Evolutionary conservation across 2,329 filamentous ascomycete species (phyloP).

Genomic region (Sclerotinia trifoliorum): DNA sequence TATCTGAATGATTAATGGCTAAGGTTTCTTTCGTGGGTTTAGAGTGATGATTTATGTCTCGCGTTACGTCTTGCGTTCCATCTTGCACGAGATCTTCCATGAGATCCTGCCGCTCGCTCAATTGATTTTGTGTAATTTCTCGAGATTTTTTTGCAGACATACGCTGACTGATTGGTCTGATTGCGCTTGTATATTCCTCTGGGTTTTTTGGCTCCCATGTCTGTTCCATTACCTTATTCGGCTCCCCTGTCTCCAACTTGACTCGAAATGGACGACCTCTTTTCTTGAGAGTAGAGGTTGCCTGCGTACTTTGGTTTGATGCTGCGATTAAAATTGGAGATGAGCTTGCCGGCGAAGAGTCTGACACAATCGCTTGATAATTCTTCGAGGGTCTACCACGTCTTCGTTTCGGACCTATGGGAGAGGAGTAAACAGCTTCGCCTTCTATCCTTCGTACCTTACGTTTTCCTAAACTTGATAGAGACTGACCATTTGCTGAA

Average conservation of each 20-base stretch:
- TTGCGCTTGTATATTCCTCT: neutral
- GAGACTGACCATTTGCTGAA: neutral
- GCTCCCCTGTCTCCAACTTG: neutral
- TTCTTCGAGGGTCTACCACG: neutral
- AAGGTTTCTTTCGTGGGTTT: too few species aligned
- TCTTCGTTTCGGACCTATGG: constrained; percentile 11
- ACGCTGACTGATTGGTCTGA: neutral
- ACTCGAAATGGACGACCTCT: constrained; percentile 1
- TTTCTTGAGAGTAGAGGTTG: neutral
- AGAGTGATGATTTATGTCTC: too few species aligned
- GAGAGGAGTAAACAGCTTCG: neutral
- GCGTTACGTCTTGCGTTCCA: too few species aligned
- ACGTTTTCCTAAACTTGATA: neutral
- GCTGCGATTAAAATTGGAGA: neutral
- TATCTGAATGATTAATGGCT: too few species aligned
- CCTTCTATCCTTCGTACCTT: neutral
- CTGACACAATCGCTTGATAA: neutral
- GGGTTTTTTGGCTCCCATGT: neutral
- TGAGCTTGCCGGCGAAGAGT: neutral
- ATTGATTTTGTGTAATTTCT: neutral
- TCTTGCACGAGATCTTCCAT: neutral
- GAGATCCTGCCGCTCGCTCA: neutral
- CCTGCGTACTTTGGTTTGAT: neutral
- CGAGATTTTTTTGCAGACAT: neutral
- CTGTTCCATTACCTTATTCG: neutral